Percentiles rank a stretch among this genome's conserved stretches.
Conservation (phyloP, 2,329 filamentous ascomycete genomes). For the Colletotrichum neosansevieriae region DNA sequence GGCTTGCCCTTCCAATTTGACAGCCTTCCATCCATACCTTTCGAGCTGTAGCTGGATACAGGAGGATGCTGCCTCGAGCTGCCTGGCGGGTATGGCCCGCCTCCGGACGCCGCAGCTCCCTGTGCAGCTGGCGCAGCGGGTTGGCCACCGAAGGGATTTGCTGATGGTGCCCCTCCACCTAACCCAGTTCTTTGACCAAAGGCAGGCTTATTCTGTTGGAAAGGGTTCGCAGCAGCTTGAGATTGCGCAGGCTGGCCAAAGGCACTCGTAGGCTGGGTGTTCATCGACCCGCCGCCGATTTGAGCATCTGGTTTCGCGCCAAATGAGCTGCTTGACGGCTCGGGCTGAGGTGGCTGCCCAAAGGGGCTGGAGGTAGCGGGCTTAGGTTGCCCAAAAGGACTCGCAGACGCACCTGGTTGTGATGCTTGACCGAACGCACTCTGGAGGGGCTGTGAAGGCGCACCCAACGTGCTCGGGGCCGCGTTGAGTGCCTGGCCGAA, state of each 20-base stretch:
- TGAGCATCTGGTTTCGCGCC: constrained; percentile 35
- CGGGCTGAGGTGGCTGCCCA: constrained; percentile 37
- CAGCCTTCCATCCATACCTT: constrained; percentile 59
- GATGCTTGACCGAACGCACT: constrained; percentile 17
- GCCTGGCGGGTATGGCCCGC: constrained; percentile 58
- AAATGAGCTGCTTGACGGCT: constrained; percentile 46
- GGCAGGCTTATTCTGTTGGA: constrained; percentile 46
- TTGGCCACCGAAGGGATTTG: constrained; percentile 45
- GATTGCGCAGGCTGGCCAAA: constrained; percentile 46
- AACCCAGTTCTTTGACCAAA: constrained; percentile 46
- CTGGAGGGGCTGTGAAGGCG: constrained; percentile 18
- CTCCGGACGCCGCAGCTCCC: constrained; percentile 36
- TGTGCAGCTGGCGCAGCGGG: constrained; percentile 34
- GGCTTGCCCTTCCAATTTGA: constrained; percentile 72
- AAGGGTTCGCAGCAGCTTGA: constrained; percentile 46
- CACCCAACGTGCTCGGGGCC: constrained; percentile 30
- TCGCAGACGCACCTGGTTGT: constrained; percentile 4
- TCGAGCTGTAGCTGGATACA: constrained; percentile 57
- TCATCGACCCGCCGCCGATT: constrained; percentile 11
- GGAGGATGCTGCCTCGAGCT: constrained; percentile 60
- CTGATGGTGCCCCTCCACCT: constrained; percentile 7
- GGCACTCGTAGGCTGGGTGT: constrained; percentile 44
- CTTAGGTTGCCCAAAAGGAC: constrained; percentile 40
- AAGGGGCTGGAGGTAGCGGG: constrained; percentile 41
- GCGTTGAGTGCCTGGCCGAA: constrained; percentile 30